Percentiles rank a stretch among this genome's conserved stretches.
Conservation (phyloP, 768 basidiomycete genomes). For the Cubamyces lactineus region DNA sequence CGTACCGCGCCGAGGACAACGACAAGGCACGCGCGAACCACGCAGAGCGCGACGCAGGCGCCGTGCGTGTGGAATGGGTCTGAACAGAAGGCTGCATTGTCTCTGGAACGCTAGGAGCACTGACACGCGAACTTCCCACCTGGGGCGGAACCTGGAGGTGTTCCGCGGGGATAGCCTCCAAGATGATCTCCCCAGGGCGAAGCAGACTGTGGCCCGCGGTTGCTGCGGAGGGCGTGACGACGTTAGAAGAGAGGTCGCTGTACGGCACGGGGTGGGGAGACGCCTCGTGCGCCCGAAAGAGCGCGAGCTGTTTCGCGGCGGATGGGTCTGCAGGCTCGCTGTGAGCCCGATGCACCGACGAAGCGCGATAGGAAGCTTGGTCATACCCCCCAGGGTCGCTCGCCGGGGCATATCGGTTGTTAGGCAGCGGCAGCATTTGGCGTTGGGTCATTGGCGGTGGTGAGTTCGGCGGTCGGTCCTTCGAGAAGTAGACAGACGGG, state of each 20-base stretch:
- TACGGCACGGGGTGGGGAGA: neutral
- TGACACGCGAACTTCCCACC: neutral
- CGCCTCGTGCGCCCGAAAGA: neutral
- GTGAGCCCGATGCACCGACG: neutral
- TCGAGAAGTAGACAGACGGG: neutral
- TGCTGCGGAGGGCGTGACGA: neutral
- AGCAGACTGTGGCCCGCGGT: neutral
- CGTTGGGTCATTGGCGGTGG: neutral
- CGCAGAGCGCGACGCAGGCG: neutral
- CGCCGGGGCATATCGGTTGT: neutral
- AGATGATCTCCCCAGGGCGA: neutral
- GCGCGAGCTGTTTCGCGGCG: neutral
- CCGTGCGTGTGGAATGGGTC: neutral
- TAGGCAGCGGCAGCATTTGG: neutral
- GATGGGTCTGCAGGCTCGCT: neutral
- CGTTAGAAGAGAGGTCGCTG: neutral
- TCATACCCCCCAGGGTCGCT: neutral
- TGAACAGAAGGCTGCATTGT: neutral
- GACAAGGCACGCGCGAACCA: conserved; percentile 5
- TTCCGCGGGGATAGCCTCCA: neutral
- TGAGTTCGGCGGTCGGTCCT: neutral
- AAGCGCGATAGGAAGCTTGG: neutral
- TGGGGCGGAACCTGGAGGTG: neutral
- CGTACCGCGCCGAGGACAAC: neutral
- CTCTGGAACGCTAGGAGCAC: neutral